These are phyloP conservation scores for Agrocybe chaxingu DNA, from an alignment of 768 basidiomycete genomes.

Conservation along the genomic window DNA sequence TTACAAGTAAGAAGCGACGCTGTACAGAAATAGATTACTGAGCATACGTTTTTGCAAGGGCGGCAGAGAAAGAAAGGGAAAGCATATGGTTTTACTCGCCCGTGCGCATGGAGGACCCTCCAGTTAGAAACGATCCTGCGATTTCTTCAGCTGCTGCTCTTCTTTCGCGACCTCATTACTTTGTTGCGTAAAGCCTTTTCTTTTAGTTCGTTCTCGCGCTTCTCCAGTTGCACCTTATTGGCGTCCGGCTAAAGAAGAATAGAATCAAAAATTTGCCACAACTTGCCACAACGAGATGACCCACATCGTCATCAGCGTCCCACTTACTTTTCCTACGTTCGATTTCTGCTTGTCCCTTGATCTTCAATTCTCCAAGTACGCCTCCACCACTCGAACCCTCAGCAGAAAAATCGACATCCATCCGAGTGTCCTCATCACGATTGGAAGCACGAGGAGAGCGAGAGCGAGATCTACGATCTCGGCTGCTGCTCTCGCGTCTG, in stretches of 20 bases:
- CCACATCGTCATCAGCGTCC: slow-evolving; percentile 40
- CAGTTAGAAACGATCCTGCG: too few species aligned
- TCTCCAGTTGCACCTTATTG: slow-evolving; percentile 50
- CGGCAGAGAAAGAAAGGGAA: too few species aligned
- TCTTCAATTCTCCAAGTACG: slow-evolving; percentile 55
- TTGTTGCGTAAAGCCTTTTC: slow-evolving; percentile 82
- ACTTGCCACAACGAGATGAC: slow-evolving; percentile 10
- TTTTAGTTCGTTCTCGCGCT: slow-evolving; percentile 75
- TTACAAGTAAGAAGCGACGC: too few species aligned
- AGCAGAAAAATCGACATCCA: slow-evolving; percentile 32
- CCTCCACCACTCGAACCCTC: slow-evolving; percentile 18
- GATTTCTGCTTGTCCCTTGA: slow-evolving; percentile 67
- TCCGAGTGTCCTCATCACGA: slow-evolving; percentile 21
- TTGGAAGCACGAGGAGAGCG: slow-evolving; percentile 6
- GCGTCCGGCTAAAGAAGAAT: slow-evolving; percentile 13
- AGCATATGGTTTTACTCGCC: too few species aligned
- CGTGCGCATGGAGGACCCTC: too few species aligned
- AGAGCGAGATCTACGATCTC: slow-evolving; percentile 21
- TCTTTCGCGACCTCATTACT: slow-evolving; percentile 68
- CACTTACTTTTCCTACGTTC: slow-evolving; percentile 53
- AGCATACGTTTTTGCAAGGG: too few species aligned
- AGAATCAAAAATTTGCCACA: slow-evolving; percentile 3
- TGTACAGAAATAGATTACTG: too few species aligned
- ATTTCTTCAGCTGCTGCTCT: slow-evolving; percentile 3
- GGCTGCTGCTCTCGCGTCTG: slow-evolving; percentile 27